Percentiles rank a stretch among this genome's conserved stretches.
These are phyloP conservation scores for Tricholoma furcatifolium DNA, from an alignment of 768 basidiomycete species.

Conservation along the genomic window DNA sequence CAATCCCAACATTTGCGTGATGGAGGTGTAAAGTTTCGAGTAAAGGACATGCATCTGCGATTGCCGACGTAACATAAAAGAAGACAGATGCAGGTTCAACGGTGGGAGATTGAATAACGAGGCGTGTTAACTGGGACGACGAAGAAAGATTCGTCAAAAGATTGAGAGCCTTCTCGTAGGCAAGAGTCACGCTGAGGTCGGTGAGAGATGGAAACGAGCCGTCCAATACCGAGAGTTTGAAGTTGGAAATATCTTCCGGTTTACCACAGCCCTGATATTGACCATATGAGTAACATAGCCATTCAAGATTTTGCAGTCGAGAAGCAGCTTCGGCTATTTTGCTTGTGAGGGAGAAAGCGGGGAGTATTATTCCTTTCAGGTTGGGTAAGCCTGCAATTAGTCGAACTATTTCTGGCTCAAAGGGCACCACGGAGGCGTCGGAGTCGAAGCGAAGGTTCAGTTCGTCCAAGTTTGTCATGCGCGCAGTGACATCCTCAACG, in stretches of 20 bases:
- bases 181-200: too few relatives aligned
- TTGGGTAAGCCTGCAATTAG: conserved; percentile 37
- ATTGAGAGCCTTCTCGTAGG: too few relatives aligned
- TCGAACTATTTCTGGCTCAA: conserved; percentile 28
- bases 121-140: too few relatives aligned
- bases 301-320: conserved; percentile 36
- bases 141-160: too few relatives aligned
- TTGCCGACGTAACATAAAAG: too few relatives aligned
- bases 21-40: conserved; percentile 22
- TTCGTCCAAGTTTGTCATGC: neutral
- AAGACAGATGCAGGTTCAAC: too few relatives aligned
- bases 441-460: conserved; percentile 46
- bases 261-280: conserved; percentile 38
- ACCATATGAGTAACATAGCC: conserved; percentile 51
- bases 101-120: too few relatives aligned
- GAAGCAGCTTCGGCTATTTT: conserved; percentile 45
- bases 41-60: conserved; percentile 40
- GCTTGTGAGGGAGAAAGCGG: conserved; percentile 50
- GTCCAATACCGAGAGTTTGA: conserved; percentile 41
- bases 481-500: too few relatives aligned
- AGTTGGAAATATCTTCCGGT: conserved; percentile 36
- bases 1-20: too few relatives aligned
- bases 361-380: conserved; percentile 48
- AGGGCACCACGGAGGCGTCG: conserved; percentile 33
- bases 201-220: conserved; percentile 44